Percentiles rank a stretch among this genome's conserved stretches.
Conservation (phyloP, 2,329 filamentous ascomycete species). For the Botrytis galanthina region DNA sequence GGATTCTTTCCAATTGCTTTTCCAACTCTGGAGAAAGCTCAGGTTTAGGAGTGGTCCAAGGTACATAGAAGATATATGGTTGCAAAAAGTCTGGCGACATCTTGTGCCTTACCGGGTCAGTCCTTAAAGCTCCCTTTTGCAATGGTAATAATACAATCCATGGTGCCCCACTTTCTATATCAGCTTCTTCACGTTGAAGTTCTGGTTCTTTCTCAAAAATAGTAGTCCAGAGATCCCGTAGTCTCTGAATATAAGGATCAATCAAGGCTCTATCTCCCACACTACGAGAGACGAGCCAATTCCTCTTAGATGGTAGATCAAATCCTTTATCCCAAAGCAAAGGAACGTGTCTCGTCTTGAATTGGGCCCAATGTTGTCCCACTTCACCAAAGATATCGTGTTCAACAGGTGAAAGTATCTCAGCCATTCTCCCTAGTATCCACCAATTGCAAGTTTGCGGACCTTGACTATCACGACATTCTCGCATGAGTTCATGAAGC, state of each 20-base stretch:
- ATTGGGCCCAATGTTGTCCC: conserved; percentile 5
- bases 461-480: neutral
- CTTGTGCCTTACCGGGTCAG: conserved; percentile 4
- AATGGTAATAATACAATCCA: conserved; percentile 11
- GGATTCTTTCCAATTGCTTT: neutral
- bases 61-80: conserved; percentile 11
- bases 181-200: neutral
- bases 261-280: neutral
- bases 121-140: conserved; percentile 7
- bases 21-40: neutral
- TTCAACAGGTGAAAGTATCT: conserved; percentile 12
- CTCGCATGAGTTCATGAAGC: neutral
- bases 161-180: neutral
- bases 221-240: neutral
- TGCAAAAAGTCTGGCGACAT: neutral
- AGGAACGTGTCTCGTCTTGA: conserved; percentile 7
- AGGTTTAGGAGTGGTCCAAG: conserved; percentile 8
- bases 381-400: conserved; percentile 10
- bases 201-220: neutral
- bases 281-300: neutral
- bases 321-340: conserved; percentile 12
- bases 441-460: conserved; percentile 3
- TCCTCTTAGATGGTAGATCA: neutral
- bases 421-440: conserved; percentile 9
- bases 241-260: neutral